Base-by-base conservation (phyloP, 139 green algal genomes). In the Chlamydomonas sphaeroides region DNA sequence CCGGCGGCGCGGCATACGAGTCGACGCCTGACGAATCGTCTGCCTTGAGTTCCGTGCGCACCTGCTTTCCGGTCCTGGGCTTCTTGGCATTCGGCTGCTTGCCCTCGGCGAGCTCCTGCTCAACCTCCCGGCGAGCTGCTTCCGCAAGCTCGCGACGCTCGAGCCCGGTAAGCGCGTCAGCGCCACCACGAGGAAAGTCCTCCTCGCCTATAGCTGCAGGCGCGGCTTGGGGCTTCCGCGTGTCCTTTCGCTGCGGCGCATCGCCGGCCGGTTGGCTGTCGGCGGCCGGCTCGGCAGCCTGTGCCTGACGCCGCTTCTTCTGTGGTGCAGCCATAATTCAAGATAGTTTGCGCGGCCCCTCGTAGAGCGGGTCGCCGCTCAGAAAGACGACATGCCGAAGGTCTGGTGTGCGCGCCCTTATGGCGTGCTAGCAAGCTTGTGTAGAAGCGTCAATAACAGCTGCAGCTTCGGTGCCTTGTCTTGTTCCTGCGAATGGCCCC, bases 151-250 rank as follows among this genome's bases (percentile, higher is more conserved):
- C 72, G 33, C 90, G 88, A 18, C 91, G 84, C 53, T 94, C 92
- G 1, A 95, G 57, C 0, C 90, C 88, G 10, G 90, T 92, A 14
- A 97, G 71, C 3, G 67, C 74, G 28, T 90, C 87, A 32, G 87
- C 87, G 2, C 94, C 94, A 5, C 94, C 94, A 25, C 94, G 85
- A 21, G 90, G 91, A 48, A 97, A 97, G 30, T 90, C 89, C 51
- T 97, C 90, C 17, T 90, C 92, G 17, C 88, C 88, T 5, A 41
- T 32, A 49, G 49, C 62, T 25, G 66, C 21, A 30, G 41, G 10
- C 23, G 35, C 65, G 32, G 10, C 35, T 10, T 14, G 45, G n/a
- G 56, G 18, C 56, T 62, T 62, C 56, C 23, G 18, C 56, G 56
- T 4, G 18, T 62, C 25, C 18, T 28, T n/a, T 62, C 2, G 56